Conservation (phyloP, 2,329 filamentous ascomycete genomes). For the Pseudogymnoascus sp. region DNA sequence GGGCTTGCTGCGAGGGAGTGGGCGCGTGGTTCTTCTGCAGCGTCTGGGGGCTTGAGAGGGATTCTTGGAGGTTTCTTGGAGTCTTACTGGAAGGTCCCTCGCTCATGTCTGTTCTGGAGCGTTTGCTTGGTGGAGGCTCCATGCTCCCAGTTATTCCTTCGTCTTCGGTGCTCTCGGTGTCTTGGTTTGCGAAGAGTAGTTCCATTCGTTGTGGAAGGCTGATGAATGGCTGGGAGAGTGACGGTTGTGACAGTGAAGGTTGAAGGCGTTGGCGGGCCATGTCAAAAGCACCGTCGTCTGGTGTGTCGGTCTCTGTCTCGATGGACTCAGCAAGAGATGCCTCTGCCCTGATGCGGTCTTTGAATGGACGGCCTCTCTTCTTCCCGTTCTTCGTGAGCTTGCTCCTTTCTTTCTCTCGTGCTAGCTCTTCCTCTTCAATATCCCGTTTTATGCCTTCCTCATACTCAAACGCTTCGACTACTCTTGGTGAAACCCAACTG, state of each 20-base stretch:
- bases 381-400: background rate
- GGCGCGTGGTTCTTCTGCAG: background rate
- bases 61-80: background rate
- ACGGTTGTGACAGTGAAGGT: background rate
- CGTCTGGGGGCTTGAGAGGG: background rate
- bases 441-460: conserved; percentile 13
- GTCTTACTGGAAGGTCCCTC: background rate
- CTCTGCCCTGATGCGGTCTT: background rate
- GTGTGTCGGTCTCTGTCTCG: background rate
- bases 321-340: background rate
- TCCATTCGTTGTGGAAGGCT: background rate
- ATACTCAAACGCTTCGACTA: conserved; percentile 50
- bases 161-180: background rate
- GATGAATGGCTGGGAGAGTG: background rate
- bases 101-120: background rate
- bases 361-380: background rate
- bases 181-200: background rate
- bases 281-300: background rate
- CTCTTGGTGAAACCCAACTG: conserved; percentile 50
- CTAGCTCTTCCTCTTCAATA: background rate
- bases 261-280: background rate
- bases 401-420: no score
- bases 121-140: background rate
- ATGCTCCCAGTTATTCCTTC: background rate
- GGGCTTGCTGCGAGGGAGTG: background rate